A percentile compares a stretch with the other conserved stretches of the same genome.
phyloP scores from a whole-genome alignment of 202 grass and related monocot genomes.

The Brachypodium distachyon region DNA sequence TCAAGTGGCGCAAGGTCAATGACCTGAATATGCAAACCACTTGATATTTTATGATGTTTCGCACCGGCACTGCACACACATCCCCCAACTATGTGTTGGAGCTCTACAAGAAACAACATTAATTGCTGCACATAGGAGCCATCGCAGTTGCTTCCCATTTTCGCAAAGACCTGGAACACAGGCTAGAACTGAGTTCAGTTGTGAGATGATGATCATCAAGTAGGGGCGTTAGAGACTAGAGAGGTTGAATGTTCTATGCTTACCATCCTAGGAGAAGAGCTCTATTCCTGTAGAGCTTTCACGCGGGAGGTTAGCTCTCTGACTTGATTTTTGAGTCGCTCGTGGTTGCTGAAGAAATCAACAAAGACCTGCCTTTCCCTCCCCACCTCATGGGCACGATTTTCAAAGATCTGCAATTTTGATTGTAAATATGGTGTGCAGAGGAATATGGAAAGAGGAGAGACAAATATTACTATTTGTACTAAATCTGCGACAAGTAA shows the following conservation, averaged over 20 bases:
- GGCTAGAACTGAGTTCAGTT: not conserved
- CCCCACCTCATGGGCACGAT: constrained; percentile 82
- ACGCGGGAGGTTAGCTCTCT: constrained; percentile 70
- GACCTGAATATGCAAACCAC: not conserved
- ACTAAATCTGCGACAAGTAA: too few species aligned
- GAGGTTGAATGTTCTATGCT: not conserved
- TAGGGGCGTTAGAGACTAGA: not conserved
- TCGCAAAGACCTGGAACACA: not conserved
- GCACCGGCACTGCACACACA: not conserved
- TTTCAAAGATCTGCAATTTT: constrained; percentile 37
- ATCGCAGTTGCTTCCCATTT: not conserved
- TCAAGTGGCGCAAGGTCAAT: not conserved
- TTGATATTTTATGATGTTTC: not conserved
- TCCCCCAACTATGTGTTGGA: not conserved
- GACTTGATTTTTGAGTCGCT: constrained; percentile 87
- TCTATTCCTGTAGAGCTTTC: constrained; percentile 70
- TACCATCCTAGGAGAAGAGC: not conserved
- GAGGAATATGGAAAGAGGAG: not conserved
- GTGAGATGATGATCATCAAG: not conserved
- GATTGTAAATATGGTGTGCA: not conserved
- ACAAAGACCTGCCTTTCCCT: constrained; percentile 92
- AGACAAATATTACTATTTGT: not conserved
- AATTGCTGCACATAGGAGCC: not conserved
- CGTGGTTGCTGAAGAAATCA: constrained; percentile 95
- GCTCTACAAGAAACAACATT: not conserved